These are phyloP conservation scores for Penicillium lagena DNA, from an alignment of 495 filamentous ascomycete genomes.

Conservation along the genomic window DNA sequence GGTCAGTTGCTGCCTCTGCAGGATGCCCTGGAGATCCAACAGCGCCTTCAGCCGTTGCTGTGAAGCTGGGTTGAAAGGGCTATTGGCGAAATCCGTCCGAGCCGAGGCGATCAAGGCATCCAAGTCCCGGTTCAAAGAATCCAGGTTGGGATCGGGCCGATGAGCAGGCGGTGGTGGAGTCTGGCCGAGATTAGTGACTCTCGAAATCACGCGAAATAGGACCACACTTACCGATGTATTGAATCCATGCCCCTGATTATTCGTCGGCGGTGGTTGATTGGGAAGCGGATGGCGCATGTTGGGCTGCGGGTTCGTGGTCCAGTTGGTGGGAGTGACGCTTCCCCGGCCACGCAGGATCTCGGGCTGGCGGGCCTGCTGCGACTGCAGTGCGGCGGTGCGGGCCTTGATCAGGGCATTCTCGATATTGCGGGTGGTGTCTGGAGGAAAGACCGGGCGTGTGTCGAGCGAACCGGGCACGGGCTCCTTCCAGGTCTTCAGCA, in stretches of 20 bases:
- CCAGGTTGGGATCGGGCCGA: slow-evolving; percentile 43
- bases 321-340: slow-evolving; percentile 44
- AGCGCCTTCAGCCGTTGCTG: slow-evolving; percentile 78
- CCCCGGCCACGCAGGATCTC: slow-evolving; percentile 56
- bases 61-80: slow-evolving; percentile 63
- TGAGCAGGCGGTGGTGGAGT: slow-evolving; percentile 27
- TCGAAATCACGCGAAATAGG: not conserved
- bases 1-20: slow-evolving; percentile 71
- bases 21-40: slow-evolving; percentile 74
- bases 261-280: slow-evolving; percentile 14
- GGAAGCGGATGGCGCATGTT: slow-evolving; percentile 32
- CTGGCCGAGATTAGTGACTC: slow-evolving; percentile 5
- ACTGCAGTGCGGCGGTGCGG: slow-evolving; percentile 65
- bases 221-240: slow-evolving; percentile 24
- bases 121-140: slow-evolving; percentile 75
- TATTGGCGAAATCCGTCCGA: slow-evolving; percentile 64
- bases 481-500: slow-evolving; percentile 98
- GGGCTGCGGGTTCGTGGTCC: slow-evolving; percentile 65
- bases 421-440: slow-evolving; percentile 78
- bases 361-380: slow-evolving; percentile 62
- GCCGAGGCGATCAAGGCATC: slow-evolving; percentile 63
- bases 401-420: slow-evolving; percentile 91
- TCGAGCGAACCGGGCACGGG: slow-evolving; percentile 89
- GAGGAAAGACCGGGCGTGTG: slow-evolving; percentile 78
- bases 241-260: slow-evolving; percentile 28